Conservation (phyloP, 2,329 filamentous ascomycete species). For the Hymenoscyphus occultus region DNA sequence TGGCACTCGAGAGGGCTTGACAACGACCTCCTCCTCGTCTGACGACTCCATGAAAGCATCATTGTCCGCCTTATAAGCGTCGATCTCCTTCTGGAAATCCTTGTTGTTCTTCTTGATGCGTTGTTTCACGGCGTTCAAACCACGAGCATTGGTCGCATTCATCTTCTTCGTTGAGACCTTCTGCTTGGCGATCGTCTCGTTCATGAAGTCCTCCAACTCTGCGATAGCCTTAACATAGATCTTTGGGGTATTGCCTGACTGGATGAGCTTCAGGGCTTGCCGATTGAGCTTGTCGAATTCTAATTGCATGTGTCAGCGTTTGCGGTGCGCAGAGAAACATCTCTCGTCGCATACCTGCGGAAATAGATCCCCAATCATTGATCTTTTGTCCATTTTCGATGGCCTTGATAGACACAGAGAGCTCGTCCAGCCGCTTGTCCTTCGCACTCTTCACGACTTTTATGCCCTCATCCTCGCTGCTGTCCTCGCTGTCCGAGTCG, state of each 20-base stretch:
- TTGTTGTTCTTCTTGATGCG: constrained; percentile 99
- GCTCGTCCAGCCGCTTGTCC: constrained; percentile 92
- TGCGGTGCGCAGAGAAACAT: constrained; percentile 17
- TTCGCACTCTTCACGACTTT: constrained; percentile 95
- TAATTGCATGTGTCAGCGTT: constrained; percentile 40
- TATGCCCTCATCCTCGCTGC: constrained; percentile 79
- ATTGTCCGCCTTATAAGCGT: constrained; percentile 81
- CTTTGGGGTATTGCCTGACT: constrained; percentile 79
- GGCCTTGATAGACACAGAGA: constrained; percentile 82
- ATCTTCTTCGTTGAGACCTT: constrained; percentile 98
- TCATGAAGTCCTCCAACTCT: constrained; percentile 91
- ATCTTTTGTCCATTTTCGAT: constrained; percentile 99
- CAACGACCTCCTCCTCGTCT: constrained; percentile 65
- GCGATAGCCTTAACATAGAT: constrained; percentile 89
- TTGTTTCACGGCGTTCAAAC: constrained; percentile 95
- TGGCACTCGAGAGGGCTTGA: constrained; percentile 51
- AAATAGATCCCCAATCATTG: constrained; percentile 93
- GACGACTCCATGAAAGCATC: constrained; percentile 85
- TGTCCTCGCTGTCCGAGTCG: constrained; percentile 72
- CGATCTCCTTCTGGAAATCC: constrained; percentile 84
- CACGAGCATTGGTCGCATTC: constrained; percentile 92
- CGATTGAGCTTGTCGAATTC: constrained; percentile 95
- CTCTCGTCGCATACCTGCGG: constrained; percentile 61
- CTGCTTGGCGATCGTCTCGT: constrained; percentile 90
- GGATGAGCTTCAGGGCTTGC: constrained; percentile 74